These are phyloP conservation scores for Colletotrichum falcatum DNA, from an alignment of 2,329 filamentous ascomycete genomes.

Conservation along the genomic window DNA sequence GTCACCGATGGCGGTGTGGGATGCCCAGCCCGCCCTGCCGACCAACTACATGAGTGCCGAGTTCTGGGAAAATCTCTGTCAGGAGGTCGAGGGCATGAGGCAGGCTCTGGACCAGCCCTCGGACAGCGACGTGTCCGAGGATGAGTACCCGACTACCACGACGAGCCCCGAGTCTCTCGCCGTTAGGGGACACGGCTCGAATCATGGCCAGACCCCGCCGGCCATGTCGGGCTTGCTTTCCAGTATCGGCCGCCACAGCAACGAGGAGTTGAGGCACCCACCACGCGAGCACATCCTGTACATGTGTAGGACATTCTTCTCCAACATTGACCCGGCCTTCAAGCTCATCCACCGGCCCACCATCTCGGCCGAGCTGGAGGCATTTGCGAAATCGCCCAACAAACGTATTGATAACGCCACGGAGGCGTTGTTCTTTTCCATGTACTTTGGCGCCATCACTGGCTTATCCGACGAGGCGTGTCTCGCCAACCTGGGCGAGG, in stretches of 20 bases:
- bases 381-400: constrained; percentile 44
- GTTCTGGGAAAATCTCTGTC: constrained; percentile 58
- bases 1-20: constrained; percentile 33
- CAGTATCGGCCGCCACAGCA: constrained; percentile 15
- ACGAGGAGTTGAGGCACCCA: constrained; percentile 48
- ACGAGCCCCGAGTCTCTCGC: constrained; percentile 48
- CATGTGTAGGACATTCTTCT: constrained; percentile 52
- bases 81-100: constrained; percentile 59
- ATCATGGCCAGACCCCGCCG: constrained; percentile 41
- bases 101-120: constrained; percentile 58
- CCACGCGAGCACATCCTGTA: constrained; percentile 52
- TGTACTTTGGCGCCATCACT: constrained; percentile 57
- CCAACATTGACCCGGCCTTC: constrained; percentile 57
- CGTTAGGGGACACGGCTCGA: constrained; percentile 32
- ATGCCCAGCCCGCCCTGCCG: constrained; percentile 42
- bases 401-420: constrained; percentile 43
- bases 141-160: constrained; percentile 46
- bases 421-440: constrained; percentile 56
- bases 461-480: constrained; percentile 51
- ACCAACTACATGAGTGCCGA: constrained; percentile 56
- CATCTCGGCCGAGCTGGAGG: constrained; percentile 46
- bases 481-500: constrained; percentile 49
- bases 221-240: constrained; percentile 46
- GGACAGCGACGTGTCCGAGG: constrained; percentile 52
- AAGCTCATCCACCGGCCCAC: constrained; percentile 60